Conservation (phyloP, 163 green algal species). For the Chlamydomonas reinhardtii region DNA sequence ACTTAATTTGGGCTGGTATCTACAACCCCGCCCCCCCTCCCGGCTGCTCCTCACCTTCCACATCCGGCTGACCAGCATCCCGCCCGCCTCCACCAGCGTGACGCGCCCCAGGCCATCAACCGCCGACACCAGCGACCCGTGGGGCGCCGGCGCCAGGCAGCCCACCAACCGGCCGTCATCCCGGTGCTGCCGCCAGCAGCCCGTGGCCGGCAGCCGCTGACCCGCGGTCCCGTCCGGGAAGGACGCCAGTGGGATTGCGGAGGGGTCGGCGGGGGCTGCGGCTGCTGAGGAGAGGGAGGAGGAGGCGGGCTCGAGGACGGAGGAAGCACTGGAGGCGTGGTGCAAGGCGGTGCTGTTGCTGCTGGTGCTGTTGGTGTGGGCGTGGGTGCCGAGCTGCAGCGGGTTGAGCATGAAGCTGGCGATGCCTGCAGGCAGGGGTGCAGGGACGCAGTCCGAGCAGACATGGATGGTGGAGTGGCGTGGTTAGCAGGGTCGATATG, state of each 20-base stretch:
- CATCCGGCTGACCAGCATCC: constrained; percentile 64
- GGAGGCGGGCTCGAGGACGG: no score
- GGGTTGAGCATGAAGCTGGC: neutral
- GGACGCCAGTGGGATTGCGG: neutral
- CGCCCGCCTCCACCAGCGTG: constrained; percentile 70
- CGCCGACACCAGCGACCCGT: constrained; percentile 66
- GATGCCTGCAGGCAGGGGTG: neutral
- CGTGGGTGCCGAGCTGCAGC: constrained; percentile 1
- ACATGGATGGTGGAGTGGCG: no score
- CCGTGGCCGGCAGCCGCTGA: neutral
- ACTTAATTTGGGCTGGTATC: no score
- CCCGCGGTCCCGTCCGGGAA: neutral
- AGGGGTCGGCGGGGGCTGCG: neutral
- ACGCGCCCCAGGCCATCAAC: constrained; percentile 79
- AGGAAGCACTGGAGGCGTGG: no score
- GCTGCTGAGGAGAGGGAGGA: no score
- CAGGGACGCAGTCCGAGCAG: no score
- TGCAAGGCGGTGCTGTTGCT: neutral
- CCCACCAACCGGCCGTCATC: constrained; percentile 32
- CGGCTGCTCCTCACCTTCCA: constrained; percentile 68
- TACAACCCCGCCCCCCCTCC: no score
- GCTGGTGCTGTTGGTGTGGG: neutral
- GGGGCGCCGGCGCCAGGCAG: constrained; percentile 40
- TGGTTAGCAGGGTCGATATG: no score
- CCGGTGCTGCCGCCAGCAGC: constrained; percentile 18